Conservation (phyloP, 1,139 yeast genomes). For the Zygoascus hellenicus region DNA sequence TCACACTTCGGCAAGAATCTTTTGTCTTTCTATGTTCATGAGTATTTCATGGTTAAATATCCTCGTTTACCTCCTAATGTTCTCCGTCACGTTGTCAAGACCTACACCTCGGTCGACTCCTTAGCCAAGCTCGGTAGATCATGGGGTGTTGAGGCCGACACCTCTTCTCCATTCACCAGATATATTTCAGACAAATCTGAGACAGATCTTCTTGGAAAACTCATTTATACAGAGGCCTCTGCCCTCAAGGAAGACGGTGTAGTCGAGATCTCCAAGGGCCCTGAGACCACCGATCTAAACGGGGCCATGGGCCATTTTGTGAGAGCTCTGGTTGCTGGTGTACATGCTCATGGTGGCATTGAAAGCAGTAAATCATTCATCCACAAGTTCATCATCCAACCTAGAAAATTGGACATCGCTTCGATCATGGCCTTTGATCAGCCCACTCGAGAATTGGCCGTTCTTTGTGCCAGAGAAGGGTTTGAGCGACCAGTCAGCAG, state of each 20-base stretch:
- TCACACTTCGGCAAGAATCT: slow-evolving; percentile 74
- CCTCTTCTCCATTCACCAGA: slow-evolving; percentile 53
- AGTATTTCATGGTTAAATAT: slow-evolving; percentile 63
- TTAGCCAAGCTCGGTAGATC: slow-evolving; percentile 55
- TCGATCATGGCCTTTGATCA: slow-evolving; percentile 73
- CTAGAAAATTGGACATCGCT: slow-evolving; percentile 69
- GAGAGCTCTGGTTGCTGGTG: slow-evolving; percentile 42
- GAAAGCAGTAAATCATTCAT: slow-evolving; percentile 59
- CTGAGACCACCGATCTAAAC: slow-evolving; percentile 33
- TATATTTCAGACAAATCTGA: slow-evolving; percentile 65
- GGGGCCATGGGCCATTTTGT: slow-evolving; percentile 47
- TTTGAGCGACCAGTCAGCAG: slow-evolving; percentile 72
- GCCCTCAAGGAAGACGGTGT: slow-evolving; percentile 40
- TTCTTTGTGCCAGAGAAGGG: slow-evolving; percentile 73
- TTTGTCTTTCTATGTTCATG: slow-evolving; percentile 69
- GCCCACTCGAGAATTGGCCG: slow-evolving; percentile 80
- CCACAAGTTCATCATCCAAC: slow-evolving; percentile 56
- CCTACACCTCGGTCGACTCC: slow-evolving; percentile 62
- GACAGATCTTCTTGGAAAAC: slow-evolving; percentile 36
- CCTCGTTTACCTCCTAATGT: slow-evolving; percentile 87
- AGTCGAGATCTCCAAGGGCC: slow-evolving; percentile 29
- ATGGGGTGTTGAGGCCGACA: slow-evolving; percentile 89
- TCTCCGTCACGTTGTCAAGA: slow-evolving; percentile 64
- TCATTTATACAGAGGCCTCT: slow-evolving; percentile 27
- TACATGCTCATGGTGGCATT: slow-evolving; percentile 49